A percentile compares a stretch with the other conserved stretches of the same genome.
Conservation (phyloP, 2,329 filamentous ascomycete species). For the Bipolaris cookei region DNA sequence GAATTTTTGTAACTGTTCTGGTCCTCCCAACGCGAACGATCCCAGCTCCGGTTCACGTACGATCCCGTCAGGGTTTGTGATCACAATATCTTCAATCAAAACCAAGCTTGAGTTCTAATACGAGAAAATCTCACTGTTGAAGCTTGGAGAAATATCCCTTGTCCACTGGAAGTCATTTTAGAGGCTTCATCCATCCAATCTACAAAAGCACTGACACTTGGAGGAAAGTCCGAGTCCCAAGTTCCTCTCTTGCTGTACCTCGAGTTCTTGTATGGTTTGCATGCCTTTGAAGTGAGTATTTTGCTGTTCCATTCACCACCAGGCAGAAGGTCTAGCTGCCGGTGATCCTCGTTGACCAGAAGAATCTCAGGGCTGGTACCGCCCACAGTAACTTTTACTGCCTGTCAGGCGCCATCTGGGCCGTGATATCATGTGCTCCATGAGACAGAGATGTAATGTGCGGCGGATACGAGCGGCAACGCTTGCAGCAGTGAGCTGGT, state of each 20-base stretch:
- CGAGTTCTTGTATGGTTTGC: constrained; percentile 9
- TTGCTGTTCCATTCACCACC: constrained; percentile 14
- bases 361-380: neutral
- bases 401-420: constrained; percentile 31
- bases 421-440: constrained; percentile 23
- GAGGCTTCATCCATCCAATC: constrained; percentile 1
- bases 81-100: neutral
- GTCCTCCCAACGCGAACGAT: neutral
- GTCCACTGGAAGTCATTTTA: constrained; percentile 1
- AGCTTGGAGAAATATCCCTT: constrained; percentile 6
- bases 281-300: constrained; percentile 12
- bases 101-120: constrained; percentile 3
- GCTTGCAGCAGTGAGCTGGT: neutral
- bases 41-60: neutral
- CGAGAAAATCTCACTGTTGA: constrained; percentile 2
- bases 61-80: constrained; percentile 2
- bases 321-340: constrained; percentile 5
- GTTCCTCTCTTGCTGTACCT: constrained; percentile 20
- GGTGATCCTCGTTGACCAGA: neutral
- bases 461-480: neutral
- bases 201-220: neutral
- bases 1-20: neutral
- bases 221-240: constrained; percentile 17
- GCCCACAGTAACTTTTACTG: constrained; percentile 18
- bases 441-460: constrained; percentile 24